Evolutionary conservation across 2,329 filamentous ascomycete species (phyloP).

Genomic region (Claviceps capensis): DNA sequence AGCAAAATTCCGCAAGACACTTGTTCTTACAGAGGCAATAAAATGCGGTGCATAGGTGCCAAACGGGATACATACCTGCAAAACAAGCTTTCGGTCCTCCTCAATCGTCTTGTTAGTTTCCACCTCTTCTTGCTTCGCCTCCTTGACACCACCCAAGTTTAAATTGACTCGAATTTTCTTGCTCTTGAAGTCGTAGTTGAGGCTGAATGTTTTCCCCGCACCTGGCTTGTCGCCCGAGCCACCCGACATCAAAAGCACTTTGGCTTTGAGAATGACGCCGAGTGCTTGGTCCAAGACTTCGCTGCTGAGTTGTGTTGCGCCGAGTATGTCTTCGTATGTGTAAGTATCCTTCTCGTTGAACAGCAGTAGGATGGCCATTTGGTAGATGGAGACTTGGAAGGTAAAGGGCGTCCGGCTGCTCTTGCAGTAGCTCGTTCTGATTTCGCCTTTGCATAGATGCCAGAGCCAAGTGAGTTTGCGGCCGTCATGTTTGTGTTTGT

Average conservation of each 20-base stretch:
- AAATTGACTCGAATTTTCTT: constrained; percentile 98
- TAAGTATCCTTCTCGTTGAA: constrained; percentile 87
- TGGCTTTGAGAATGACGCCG: constrained; percentile 80
- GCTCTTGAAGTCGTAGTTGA: constrained; percentile 94
- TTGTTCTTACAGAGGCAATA: too few relatives aligned
- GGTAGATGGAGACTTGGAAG: constrained; percentile 93
- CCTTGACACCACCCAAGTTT: constrained; percentile 87
- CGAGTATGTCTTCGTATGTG: constrained; percentile 76
- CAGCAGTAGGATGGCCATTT: constrained; percentile 88
- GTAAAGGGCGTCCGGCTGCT: constrained; percentile 82
- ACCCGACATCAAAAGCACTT: constrained; percentile 62
- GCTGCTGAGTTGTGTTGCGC: constrained; percentile 62
- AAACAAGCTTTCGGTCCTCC: constrained; percentile 88
- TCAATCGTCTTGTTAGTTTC: constrained; percentile 99
- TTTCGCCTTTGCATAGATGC: constrained; percentile 95
- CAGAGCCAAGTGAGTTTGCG: constrained; percentile 96
- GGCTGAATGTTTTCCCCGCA: constrained; percentile 62
- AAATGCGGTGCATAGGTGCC: too few relatives aligned
- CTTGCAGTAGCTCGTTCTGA: constrained; percentile 88
- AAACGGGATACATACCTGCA: constrained; percentile 56
- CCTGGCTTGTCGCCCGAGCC: constrained; percentile 59
- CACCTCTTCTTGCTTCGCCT: constrained; percentile 89
- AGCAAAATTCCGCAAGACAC: neutral
- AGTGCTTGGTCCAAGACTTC: constrained; percentile 82
- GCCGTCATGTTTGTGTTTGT: constrained; percentile 91